Evolutionary conservation across 768 basidiomycete genomes (phyloP).

Genomic region (Kwoniella dendrophila): DNA sequence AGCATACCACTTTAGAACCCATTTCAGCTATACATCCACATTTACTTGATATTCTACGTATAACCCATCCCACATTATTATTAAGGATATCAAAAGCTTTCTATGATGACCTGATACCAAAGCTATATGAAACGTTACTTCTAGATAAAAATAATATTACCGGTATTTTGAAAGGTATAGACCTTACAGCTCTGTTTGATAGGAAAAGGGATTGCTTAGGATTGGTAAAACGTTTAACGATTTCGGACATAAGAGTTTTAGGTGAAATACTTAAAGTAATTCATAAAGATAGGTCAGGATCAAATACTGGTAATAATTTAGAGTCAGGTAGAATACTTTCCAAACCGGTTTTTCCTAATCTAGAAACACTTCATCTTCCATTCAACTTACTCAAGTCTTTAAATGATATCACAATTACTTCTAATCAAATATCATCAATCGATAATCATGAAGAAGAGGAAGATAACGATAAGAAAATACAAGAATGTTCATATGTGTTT

Average conservation of each 20-base stretch:
- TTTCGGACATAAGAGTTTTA: background rate
- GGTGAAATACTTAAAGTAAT: background rate
- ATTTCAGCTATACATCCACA: conserved; percentile 9
- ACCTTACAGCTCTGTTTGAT: background rate
- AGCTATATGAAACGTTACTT: background rate
- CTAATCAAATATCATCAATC: background rate
- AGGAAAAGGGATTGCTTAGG: conserved; percentile 11
- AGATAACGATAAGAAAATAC: background rate
- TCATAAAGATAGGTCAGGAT: background rate
- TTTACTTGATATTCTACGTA: conserved; percentile 6
- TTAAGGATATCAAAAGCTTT: background rate
- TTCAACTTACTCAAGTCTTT: background rate
- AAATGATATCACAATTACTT: background rate
- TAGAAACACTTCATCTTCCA: conserved; percentile 4
- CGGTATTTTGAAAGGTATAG: background rate
- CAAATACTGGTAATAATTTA: background rate
- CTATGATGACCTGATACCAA: conserved; percentile 7
- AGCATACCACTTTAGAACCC: background rate
- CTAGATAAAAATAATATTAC: background rate
- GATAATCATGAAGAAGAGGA: background rate
- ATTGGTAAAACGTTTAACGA: background rate
- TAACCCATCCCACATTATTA: background rate
- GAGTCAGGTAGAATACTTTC: background rate
- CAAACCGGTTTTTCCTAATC: background rate
- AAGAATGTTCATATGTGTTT: background rate